phyloP scores from a whole-genome alignment of 2,329 filamentous ascomycete genomes.

The Dothiorella sarmentorum region DNA sequence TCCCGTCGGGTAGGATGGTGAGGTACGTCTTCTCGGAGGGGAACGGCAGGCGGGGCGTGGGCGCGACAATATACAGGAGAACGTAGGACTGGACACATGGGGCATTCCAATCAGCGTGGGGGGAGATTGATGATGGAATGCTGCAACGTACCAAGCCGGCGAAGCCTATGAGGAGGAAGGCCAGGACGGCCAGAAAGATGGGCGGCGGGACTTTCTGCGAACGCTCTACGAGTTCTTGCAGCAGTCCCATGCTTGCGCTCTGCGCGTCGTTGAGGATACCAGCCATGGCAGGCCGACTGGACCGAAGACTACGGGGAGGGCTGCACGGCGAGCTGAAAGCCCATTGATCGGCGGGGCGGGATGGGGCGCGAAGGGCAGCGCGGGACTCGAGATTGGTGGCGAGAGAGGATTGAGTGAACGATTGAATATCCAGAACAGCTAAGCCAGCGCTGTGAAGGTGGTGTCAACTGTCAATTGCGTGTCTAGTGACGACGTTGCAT shows the following conservation, averaged over 20 bases:
- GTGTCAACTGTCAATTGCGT: constrained; percentile 9
- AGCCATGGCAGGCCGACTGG: not conserved
- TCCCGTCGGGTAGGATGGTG: constrained; percentile 66
- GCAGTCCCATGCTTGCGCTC: not conserved
- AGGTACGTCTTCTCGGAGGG: constrained; percentile 82
- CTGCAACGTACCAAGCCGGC: constrained; percentile 16
- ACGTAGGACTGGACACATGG: constrained; percentile 56
- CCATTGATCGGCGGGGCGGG: constrained; percentile 15
- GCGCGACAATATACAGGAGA: constrained; percentile 71
- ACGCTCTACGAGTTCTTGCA: constrained; percentile 3
- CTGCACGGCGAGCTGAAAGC: not conserved
- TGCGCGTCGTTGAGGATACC: constrained; percentile 6
- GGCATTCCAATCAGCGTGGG: not conserved
- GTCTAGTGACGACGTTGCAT: constrained; percentile 16
- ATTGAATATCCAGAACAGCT: not conserved
- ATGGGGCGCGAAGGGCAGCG: not conserved
- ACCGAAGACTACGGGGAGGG: constrained; percentile 6
- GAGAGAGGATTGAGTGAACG: not conserved
- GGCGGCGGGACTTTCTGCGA: constrained; percentile 15
- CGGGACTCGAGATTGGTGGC: not conserved
- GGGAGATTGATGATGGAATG: constrained; percentile 1
- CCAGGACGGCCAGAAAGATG: constrained; percentile 11
- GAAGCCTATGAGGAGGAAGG: constrained; percentile 12
- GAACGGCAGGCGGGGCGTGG: constrained; percentile 69
- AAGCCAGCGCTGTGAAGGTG: not conserved